phyloP scores from a whole-genome alignment of 2,329 filamentous ascomycete species.

The Aspergillus fischeri region DNA sequence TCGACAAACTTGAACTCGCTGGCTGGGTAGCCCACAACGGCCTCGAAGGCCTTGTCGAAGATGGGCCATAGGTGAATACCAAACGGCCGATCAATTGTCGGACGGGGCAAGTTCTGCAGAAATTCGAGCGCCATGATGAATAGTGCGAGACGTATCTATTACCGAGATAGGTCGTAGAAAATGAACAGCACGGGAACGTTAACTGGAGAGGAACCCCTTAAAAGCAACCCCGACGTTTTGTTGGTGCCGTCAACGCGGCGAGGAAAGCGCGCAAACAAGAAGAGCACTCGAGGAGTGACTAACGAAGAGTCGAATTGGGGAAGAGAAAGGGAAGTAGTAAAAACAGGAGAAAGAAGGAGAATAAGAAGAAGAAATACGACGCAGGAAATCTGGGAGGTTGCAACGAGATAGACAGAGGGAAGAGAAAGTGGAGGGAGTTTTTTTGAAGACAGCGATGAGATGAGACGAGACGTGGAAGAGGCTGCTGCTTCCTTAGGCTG shows the following conservation, averaged over 20 bases:
- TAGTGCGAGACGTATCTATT: neutral
- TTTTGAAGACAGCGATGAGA: neutral
- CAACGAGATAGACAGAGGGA: conserved; percentile 10
- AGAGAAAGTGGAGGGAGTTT: conserved; percentile 25
- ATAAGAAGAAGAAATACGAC: conserved; percentile 69
- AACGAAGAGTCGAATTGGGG: conserved; percentile 37
- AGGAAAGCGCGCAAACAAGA: conserved; percentile 11
- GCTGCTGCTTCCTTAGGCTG: neutral
- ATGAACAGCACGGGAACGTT: conserved; percentile 1
- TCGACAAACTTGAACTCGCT: conserved; percentile 81
- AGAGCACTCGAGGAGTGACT: conserved; percentile 2
- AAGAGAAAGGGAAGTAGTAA: conserved; percentile 69
- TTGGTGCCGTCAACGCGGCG: conserved; percentile 8
- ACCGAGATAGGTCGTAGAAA: conserved; percentile 2
- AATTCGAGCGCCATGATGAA: conserved; percentile 47
- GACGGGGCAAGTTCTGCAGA: conserved; percentile 55
- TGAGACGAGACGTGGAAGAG: neutral
- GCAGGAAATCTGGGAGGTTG: conserved; percentile 4
- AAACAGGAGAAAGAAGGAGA: conserved; percentile 31
- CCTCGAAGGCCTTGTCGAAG: conserved; percentile 81
- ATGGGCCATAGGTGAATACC: conserved; percentile 89
- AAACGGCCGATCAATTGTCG: conserved; percentile 87
- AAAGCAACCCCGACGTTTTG: conserved; percentile 5
- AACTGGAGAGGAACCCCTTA: neutral
- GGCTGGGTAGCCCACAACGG: conserved; percentile 73